These are phyloP conservation scores for Colletotrichum sp. DNA, from an alignment of 2,329 filamentous ascomycete species.

Conservation along the genomic window DNA sequence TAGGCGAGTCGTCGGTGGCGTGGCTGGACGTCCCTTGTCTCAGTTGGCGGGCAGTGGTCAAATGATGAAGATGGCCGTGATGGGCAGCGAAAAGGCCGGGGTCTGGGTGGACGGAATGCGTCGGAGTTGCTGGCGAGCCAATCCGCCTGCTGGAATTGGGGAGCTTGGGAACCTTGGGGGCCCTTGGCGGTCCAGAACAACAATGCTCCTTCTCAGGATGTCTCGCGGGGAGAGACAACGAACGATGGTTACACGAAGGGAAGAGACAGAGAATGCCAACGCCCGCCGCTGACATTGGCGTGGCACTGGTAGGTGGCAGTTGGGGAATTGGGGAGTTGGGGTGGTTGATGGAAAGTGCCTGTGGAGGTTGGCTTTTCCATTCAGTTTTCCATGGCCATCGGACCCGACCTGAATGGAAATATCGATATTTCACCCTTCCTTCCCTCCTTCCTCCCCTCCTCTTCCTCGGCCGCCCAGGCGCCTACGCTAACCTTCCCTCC, in stretches of 20 bases:
- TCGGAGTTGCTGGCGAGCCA: not conserved
- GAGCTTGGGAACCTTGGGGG: not conserved
- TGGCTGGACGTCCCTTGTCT: not conserved
- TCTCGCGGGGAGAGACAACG: constrained; percentile 7
- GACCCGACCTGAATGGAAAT: not conserved
- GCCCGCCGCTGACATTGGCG: not conserved
- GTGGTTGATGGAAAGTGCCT: not conserved
- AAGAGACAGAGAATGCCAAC: constrained; percentile 3
- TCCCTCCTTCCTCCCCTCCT: not conserved
- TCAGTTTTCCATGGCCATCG: not conserved
- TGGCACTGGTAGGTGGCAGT: not conserved
- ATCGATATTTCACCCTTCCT: not conserved
- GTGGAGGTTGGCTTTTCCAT: not conserved
- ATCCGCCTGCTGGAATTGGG: not conserved
- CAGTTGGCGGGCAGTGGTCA: not conserved
- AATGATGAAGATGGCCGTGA: not conserved
- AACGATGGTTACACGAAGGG: constrained; percentile 6
- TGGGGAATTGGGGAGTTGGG: too few relatives aligned
- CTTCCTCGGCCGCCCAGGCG: not conserved
- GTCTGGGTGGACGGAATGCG: not conserved
- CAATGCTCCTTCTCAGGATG: not conserved
- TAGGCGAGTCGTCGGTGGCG: not conserved
- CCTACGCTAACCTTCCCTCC: not conserved
- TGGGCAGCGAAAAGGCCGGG: not conserved
- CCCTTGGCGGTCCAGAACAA: not conserved